Percentiles rank a stretch among this genome's conserved stretches.
These are phyloP conservation scores for Kwoniella bestiolae DNA, from an alignment of 768 basidiomycete genomes.

Conservation along the genomic window DNA sequence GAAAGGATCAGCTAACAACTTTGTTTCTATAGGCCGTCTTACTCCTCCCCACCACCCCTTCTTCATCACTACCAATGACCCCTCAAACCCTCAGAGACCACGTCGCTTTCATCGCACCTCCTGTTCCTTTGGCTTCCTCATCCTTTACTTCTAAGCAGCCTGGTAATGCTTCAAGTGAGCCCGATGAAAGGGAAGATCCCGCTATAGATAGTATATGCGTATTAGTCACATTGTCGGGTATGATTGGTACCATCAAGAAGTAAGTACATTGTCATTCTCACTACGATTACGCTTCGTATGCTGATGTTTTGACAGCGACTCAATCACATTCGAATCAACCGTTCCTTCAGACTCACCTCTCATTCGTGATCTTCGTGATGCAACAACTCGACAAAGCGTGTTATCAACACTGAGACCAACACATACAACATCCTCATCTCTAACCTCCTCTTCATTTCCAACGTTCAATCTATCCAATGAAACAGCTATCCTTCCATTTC, in stretches of 20 bases:
- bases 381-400: conserved; percentile 29
- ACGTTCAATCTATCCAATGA: conserved; percentile 60
- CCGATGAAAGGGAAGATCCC: conserved; percentile 50
- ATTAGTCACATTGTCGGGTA: conserved; percentile 78
- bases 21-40: conserved; percentile 70
- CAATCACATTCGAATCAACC: conserved; percentile 61
- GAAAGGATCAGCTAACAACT: conserved; percentile 1
- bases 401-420: conserved; percentile 43
- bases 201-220: conserved; percentile 18
- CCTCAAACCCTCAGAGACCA: conserved; percentile 83
- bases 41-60: conserved; percentile 70
- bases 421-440: not conserved
- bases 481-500: conserved; percentile 56
- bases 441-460: conserved; percentile 27
- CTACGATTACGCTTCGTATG: not conserved
- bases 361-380: conserved; percentile 40
- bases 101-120: conserved; percentile 68
- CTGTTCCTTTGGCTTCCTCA: conserved; percentile 55
- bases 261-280: conserved; percentile 56
- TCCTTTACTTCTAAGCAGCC: conserved; percentile 27
- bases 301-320: conserved; percentile 35
- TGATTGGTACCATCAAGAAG: conserved; percentile 72
- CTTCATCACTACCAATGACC: conserved; percentile 66
- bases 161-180: conserved; percentile 27
- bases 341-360: conserved; percentile 56